A percentile compares a stretch with the other conserved stretches of the same genome.
phyloP scores from a whole-genome alignment of 306 rosid genomes.

The Sicyos baderoa region DNA sequence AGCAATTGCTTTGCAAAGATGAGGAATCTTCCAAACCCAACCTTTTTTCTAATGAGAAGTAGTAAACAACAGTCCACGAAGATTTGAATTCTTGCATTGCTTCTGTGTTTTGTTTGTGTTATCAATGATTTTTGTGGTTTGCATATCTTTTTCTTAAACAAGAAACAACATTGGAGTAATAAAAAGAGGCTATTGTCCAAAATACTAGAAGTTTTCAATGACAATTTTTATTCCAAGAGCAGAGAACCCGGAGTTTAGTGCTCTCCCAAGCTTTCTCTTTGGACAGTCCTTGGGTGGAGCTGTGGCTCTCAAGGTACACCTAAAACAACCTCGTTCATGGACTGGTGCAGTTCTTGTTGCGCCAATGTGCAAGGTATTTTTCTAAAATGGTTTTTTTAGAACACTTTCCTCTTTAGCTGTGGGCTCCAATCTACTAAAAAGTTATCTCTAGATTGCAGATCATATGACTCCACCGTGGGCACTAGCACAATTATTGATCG shows the following conservation, averaged over 20 bases:
- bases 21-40: neutral
- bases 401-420: neutral
- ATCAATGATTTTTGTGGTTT: neutral
- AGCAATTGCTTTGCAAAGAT: neutral
- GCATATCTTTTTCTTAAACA: neutral
- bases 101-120: neutral
- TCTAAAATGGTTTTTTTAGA: slow-evolving; percentile 19
- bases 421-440: slow-evolving; percentile 24
- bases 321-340: slow-evolving; percentile 76
- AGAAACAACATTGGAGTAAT: too few species aligned
- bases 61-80: neutral
- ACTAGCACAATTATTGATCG: slow-evolving; percentile 47
- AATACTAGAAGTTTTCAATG: neutral
- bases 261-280: slow-evolving; percentile 68
- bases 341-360: slow-evolving; percentile 86
- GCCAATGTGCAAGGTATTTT: slow-evolving; percentile 90
- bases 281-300: slow-evolving; percentile 98
- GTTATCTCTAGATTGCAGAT: slow-evolving; percentile 68
- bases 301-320: slow-evolving; percentile 65
- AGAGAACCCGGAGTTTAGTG: slow-evolving; percentile 51
- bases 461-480: slow-evolving; percentile 70
- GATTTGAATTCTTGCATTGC: neutral
- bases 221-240: slow-evolving; percentile 25
- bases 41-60: neutral
- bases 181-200: too few species aligned